Conservation (phyloP, 2,329 filamentous ascomycete species). For the Leptographium procerum region DNA sequence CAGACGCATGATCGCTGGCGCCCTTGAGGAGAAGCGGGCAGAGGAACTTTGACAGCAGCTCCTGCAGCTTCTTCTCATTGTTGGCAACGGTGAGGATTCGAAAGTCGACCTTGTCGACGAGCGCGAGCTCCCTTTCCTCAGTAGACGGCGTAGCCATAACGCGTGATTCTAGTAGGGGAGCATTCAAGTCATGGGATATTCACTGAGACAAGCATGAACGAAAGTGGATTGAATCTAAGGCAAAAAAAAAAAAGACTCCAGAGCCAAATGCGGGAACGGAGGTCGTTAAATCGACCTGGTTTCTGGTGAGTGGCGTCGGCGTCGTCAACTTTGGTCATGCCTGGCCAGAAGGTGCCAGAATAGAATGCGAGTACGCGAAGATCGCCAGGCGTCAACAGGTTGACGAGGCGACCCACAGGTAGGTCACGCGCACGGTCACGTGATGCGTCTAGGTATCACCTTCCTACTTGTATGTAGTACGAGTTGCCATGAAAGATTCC, state of each 20-base stretch:
- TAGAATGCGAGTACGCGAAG: background rate
- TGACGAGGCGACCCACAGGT: background rate
- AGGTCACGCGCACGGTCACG: background rate
- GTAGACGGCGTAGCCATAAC: conserved; percentile 1
- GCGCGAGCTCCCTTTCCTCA: conserved; percentile 64
- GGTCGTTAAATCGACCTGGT: background rate
- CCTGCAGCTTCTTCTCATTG: conserved; percentile 71
- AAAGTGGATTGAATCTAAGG: background rate
- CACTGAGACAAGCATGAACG: background rate
- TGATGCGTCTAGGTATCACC: background rate
- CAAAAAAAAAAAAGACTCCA: no score
- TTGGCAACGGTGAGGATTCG: conserved; percentile 68
- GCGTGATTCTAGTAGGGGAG: background rate
- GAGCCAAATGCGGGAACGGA: background rate
- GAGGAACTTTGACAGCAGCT: conserved; percentile 67
- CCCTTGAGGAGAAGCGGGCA: conserved; percentile 77
- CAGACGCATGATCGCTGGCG: conserved; percentile 64
- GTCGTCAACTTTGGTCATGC: background rate
- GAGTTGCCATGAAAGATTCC: no score
- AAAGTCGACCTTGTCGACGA: conserved; percentile 78
- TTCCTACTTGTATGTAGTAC: no score
- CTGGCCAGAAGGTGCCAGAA: background rate
- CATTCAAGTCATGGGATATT: background rate
- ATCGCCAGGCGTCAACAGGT: background rate
- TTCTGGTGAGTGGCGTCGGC: background rate